Base-by-base conservation (phyloP, 106 monocot genomes). In the Amphibolis antarctica region DNA sequence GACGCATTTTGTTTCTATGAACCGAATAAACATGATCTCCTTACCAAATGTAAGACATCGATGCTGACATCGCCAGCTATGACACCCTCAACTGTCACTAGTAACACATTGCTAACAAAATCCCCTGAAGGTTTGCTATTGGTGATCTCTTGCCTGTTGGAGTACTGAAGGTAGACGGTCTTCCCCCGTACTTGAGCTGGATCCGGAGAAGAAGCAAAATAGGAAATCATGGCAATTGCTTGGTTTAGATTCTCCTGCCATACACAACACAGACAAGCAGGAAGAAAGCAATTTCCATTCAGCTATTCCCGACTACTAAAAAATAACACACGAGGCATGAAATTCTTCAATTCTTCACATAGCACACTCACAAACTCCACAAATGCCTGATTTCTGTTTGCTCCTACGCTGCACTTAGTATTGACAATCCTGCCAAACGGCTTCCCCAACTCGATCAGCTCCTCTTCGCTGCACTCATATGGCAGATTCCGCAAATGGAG, bases 151-250 rank as follows among this genome's bases (percentile, higher is more conserved):
- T 75, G 74, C 66, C 78, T 65, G 67, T 82, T 82, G 28, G 82
- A 83, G 27, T 83, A 83, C 47, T 83, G 83, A 72, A 83, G 75
- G 65, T 83, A 83, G 20, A 83, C 83, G 21, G 75, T 83, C 56
- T 83, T 83, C 29, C 83, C 83, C 54, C 83, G 70, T 42, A 83
- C 60, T 46, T 83, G 83, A n/a, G 83, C 79, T 25, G 83, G 83
- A 28, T 83, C 83, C 21, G 83, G 56, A 64, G 83, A 75, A 21
- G 79, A 75, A 21, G 83, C 74, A 66, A 72, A 83, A 47, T 83
- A 83, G 12, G 83, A 83, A 22, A 83, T 72, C 83, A 83, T 76
- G 0, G 72, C 70, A 54, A 83, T 83, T 28, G 83, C 83, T 65
- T 83, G 83, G 71, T 83, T 83, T 62, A 72, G 19, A 17, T 78